Conservation (phyloP, 2,329 filamentous ascomycete genomes). For the Sporothrix globosa region DNA sequence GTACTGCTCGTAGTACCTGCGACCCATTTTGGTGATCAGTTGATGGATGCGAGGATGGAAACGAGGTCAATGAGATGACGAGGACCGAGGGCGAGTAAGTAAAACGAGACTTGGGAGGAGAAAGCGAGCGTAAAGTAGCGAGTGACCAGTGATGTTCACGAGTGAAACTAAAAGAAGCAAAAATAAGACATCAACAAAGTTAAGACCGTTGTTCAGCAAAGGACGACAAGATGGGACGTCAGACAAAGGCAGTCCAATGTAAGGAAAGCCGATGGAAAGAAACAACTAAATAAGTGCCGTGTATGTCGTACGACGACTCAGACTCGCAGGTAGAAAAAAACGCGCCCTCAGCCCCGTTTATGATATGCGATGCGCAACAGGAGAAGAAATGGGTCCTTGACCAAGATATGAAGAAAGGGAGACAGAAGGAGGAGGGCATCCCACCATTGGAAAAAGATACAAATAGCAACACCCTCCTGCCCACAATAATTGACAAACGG, state of each 20-base stretch:
- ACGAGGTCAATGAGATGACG: background rate
- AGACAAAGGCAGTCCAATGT: background rate
- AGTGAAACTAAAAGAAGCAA: background rate
- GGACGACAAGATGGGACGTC: background rate
- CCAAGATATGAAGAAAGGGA: slow-evolving; percentile 24
- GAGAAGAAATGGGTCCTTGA: slow-evolving; percentile 22
- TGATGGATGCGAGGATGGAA: background rate
- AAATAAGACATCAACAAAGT: no score
- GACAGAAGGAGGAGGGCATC: background rate
- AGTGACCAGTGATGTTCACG: background rate
- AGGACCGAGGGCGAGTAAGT: background rate
- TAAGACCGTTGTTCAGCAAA: background rate
- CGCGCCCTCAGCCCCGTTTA: slow-evolving; percentile 1
- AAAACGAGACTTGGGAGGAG: background rate
- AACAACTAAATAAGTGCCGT: slow-evolving; percentile 3
- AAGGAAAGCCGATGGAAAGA: background rate
- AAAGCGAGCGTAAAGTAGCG: slow-evolving; percentile 14
- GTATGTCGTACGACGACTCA: background rate
- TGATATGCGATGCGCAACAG: slow-evolving; percentile 21
- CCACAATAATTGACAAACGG: background rate
- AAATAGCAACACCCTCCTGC: slow-evolving; percentile 16
- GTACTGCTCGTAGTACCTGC: slow-evolving; percentile 31
- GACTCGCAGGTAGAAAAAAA: background rate
- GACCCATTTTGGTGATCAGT: slow-evolving; percentile 30
- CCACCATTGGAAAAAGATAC: slow-evolving; percentile 9